Base-by-base conservation (phyloP, 2,329 filamentous ascomycete genomes). In the Nothopassalora personata region DNA sequence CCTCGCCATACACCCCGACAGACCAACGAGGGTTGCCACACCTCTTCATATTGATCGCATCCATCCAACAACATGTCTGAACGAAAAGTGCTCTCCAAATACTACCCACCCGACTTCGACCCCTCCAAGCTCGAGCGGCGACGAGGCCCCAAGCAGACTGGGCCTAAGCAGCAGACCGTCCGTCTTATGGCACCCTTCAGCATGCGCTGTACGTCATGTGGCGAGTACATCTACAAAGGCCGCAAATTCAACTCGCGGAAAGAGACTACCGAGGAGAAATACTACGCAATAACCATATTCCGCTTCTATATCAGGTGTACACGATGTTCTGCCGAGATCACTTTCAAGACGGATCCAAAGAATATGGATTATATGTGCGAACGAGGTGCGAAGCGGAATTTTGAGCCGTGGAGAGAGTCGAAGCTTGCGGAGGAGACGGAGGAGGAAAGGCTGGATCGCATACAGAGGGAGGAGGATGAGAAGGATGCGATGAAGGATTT, bases 231-330 rank as follows among this genome's bases (percentile, higher is more conserved):
- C 70, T 93, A 95, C 80, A 90, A 91, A 68, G 92, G 92, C 0
- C 85, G 92, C 61, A 97, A 97, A 71, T 97, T 97, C 82, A 97
- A 97, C 76, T 88, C 91, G 2, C 83, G 90, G 36, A 99, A 99
- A 71, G 91, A 97, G 71, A 96, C 89, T 0, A 91, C 90, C 0
- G 89, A 94, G 19, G 89, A 97, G 69, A 89, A 88, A 66, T 99
- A 99, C 77, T 85, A 96, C 50, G 84, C 84, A 53, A 95, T 97
- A 62, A 85, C 90, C 61, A 91, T 96, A 64, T 94, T 87, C 76
- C 85, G 88, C 31, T 97, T 97, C 79, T 94, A 92, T 76, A 74
- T 74, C 60, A 83, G 90, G 7, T 97, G 93, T 76, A 96, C 92
- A 34, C 79, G 91, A 51, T 97, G 93, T 76, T 86, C 82, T 47